These are phyloP conservation scores for Talaromyces sp. DNA, from an alignment of 2,329 filamentous ascomycete genomes.

Conservation along the genomic window DNA sequence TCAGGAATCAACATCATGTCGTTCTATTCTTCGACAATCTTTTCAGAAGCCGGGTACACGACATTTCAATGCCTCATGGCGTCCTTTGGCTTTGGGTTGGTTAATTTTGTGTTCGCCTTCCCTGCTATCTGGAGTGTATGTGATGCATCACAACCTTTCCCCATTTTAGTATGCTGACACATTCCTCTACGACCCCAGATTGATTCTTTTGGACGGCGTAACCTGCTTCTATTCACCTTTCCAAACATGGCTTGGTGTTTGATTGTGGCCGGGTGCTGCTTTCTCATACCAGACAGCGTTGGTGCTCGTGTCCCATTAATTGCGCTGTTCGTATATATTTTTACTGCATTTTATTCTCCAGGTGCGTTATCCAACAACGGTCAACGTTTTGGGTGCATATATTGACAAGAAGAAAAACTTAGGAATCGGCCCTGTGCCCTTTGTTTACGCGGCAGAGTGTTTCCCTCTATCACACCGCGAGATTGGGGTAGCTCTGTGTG, in stretches of 20 bases:
- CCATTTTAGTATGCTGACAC: background rate
- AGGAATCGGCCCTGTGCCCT: slow-evolving; percentile 43
- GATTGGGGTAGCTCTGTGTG: slow-evolving; percentile 42
- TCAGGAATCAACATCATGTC: slow-evolving; percentile 69
- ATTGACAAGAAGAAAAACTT: slow-evolving; percentile 1
- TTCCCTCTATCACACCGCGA: slow-evolving; percentile 52
- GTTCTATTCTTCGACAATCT: slow-evolving; percentile 64
- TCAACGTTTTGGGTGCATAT: slow-evolving; percentile 14
- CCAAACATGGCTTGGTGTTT: slow-evolving; percentile 64
- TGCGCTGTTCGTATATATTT: slow-evolving; percentile 60
- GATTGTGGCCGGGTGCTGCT: slow-evolving; percentile 56
- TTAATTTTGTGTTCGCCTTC: slow-evolving; percentile 61
- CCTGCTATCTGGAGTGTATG: slow-evolving; percentile 58
- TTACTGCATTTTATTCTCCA: slow-evolving; percentile 59
- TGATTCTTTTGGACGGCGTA: slow-evolving; percentile 60
- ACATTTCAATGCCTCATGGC: slow-evolving; percentile 54
- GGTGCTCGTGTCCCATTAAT: slow-evolving; percentile 48
- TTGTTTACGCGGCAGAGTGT: slow-evolving; percentile 49
- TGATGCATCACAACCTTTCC: background rate
- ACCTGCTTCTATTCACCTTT: slow-evolving; percentile 60
- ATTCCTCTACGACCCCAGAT: slow-evolving; percentile 36
- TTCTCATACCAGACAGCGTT: slow-evolving; percentile 41
- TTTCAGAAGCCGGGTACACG: slow-evolving; percentile 50
- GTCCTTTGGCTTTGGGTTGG: slow-evolving; percentile 60
- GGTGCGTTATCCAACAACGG: slow-evolving; percentile 41